phyloP scores from a whole-genome alignment of 805 yeast genomes.

The Starmerella vaccinii region DNA sequence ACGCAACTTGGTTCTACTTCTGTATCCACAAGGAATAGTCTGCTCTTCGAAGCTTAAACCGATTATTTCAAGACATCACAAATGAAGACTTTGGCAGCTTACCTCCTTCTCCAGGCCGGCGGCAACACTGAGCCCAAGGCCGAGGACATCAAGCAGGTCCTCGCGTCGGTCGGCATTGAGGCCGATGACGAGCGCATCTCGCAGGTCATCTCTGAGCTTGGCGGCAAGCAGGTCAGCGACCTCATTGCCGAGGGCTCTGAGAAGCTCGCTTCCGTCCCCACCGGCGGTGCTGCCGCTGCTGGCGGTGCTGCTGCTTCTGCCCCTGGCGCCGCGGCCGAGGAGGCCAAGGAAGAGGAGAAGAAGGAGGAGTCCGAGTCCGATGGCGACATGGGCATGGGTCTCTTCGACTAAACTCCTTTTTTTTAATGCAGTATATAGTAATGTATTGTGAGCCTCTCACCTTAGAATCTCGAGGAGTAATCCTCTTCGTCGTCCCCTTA shows the following conservation, averaged over 20 bases:
- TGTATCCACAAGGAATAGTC: constrained; percentile 60
- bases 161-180: constrained; percentile 93
- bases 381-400: constrained; percentile 50
- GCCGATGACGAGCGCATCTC: constrained; percentile 81
- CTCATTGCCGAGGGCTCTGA: constrained; percentile 89
- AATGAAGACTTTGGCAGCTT: constrained; percentile 99
- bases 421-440: constrained; percentile 1
- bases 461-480: too few species aligned
- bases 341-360: constrained; percentile 59
- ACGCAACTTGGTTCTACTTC: background rate
- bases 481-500: too few species aligned
- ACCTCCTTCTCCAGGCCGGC: constrained; percentile 94
- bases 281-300: constrained; percentile 94
- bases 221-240: constrained; percentile 85
- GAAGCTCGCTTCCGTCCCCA: constrained; percentile 94
- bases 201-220: constrained; percentile 70
- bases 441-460: constrained; percentile 3
- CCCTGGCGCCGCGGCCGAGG: constrained; percentile 61
- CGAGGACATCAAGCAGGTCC: constrained; percentile 75
- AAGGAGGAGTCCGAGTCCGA: constrained; percentile 45
- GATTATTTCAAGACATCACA: constrained; percentile 30
- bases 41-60: constrained; percentile 37
- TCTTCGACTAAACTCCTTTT: constrained; percentile 70
- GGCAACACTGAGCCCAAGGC: constrained; percentile 93
- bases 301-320: constrained; percentile 61